Evolutionary conservation across 805 yeast genomes (phyloP).

Genomic region (Saitoella complicata): DNA sequence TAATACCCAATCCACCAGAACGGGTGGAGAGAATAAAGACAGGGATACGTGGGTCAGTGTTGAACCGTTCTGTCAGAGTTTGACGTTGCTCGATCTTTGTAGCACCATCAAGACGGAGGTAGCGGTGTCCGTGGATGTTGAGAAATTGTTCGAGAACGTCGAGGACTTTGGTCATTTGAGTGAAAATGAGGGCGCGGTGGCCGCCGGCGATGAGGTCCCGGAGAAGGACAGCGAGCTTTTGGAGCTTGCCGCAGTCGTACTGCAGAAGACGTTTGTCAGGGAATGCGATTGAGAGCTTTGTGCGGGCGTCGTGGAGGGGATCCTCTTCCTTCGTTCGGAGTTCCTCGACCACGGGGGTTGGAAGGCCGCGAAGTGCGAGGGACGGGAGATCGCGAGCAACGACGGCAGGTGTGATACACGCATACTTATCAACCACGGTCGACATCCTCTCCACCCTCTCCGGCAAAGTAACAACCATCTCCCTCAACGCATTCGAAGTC

Average conservation of each 20-base stretch:
- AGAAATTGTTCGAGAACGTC: constrained; percentile 86
- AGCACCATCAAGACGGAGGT: constrained; percentile 92
- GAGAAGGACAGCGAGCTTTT: constrained; percentile 58
- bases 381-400: constrained; percentile 52
- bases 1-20: constrained; percentile 97
- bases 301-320: constrained; percentile 70
- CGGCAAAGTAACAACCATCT: constrained; percentile 12
- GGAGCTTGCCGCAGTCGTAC: constrained; percentile 94
- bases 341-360: constrained; percentile 12
- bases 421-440: constrained; percentile 51
- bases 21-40: constrained; percentile 87
- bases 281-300: constrained; percentile 78
- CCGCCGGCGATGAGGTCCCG: constrained; percentile 71
- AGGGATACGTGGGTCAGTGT: constrained; percentile 68
- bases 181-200: constrained; percentile 86
- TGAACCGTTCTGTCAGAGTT: constrained; percentile 79
- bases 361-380: constrained; percentile 17
- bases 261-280: constrained; percentile 87
- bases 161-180: constrained; percentile 94
- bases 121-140: constrained; percentile 85
- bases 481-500: constrained; percentile 3
- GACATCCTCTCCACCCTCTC: constrained; percentile 25
- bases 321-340: constrained; percentile 18
- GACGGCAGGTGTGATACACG: constrained; percentile 76
- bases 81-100: constrained; percentile 96